Evolutionary conservation across 2,329 filamentous ascomycete genomes (phyloP), one percentile per base, ranked within the genome.

Genomic region (Diaporthe helianthi): DNA sequence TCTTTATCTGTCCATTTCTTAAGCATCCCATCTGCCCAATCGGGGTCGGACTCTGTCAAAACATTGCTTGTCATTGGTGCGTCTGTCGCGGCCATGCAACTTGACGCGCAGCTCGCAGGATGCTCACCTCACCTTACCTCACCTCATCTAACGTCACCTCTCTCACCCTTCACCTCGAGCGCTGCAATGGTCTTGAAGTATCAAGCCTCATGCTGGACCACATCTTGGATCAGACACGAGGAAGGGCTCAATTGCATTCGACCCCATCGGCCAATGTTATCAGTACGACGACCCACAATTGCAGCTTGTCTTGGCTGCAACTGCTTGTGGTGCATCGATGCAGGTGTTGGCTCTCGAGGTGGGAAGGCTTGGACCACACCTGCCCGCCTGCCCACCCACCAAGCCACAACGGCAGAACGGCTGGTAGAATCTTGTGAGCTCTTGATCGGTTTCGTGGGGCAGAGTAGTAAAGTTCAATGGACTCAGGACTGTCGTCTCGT

Each of bases 361-460:
- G 58, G n/a, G 58, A 29, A 46, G 58, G 58, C 58, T 63, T 63
- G 10, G 58, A 49, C 58, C 58, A 61, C 58, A 63, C 55, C 41
- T n/a, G 4, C 31, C 38, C 15, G 26, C 26, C 41, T 24, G 58
- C 44, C 29, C 36, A 44, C 41, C 44, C 8, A 31, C 4, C 8
- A 7, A 33, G 31, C 31, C 31, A 33, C 8, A 10, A 4, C 31
- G 17, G 36, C n/a, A n/a, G n/a, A 26, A 49, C 41, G 44, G 58
- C 44, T 63, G 26, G 22, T 63, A 44, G 58, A 41, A 36, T n/a
- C n/a, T 19, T 46, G 17, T 26, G 29, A 22, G 19, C n/a, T 33
- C 17, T 22, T 38, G 13, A n/a, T 41, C 53, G 26, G 33, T 33
- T n/a, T 44, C 41, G 26, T 19, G 15, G 12, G 17, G 36, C n/a